Evolutionary conservation across 2,329 filamentous ascomycete species (phyloP), one percentile per base, ranked within the genome.

Genomic region (Catunica adiposa): DNA sequence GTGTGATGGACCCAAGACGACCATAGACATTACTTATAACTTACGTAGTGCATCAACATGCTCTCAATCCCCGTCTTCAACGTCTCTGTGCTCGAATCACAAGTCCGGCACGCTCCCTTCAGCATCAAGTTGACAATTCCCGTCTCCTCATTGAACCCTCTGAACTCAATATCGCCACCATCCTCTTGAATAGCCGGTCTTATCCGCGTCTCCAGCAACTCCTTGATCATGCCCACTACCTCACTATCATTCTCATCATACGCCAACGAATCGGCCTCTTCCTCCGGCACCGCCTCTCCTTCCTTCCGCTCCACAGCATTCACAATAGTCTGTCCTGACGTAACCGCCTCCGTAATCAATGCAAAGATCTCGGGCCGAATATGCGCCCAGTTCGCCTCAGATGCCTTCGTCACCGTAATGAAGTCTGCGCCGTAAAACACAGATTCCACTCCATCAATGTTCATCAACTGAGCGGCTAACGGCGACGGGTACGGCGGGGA

Each of bases 151-250:
- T 89, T 78, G 64, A 97, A 97, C 1, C 90, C 90, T 17, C 86
- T 76, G 67, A 90, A 94, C 68, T 98, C 92, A 64, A 98, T 97
- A 67, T 98, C 92, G 48, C 92, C 92, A 51, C 92, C 92, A 62
- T 98, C 92, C 67, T 97, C 92, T 68, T 97, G 92, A 60, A 98
- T 98, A 1, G 90, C 86, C 0, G 92, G 92, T 46, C 92, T 78
- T 64, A 98, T 95, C 60, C 92, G 78, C 25, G 92, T 98, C 70
- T 98, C 92, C 37, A 98, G 75, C 31, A 98, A 73, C 71, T 98
- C 92, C 72, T 97, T 95, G 71, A 98, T 97, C 92, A 97, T 97
- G 58, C 88, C 85, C 7, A 98, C 84, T 9, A 96, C 87, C 70
- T 98, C 92, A 61, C 83, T 84, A 66, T 98, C 92, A 60, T 94